Evolutionary conservation across 2,329 filamentous ascomycete species (phyloP).

Genomic region (Nigrospora osmanthi): DNA sequence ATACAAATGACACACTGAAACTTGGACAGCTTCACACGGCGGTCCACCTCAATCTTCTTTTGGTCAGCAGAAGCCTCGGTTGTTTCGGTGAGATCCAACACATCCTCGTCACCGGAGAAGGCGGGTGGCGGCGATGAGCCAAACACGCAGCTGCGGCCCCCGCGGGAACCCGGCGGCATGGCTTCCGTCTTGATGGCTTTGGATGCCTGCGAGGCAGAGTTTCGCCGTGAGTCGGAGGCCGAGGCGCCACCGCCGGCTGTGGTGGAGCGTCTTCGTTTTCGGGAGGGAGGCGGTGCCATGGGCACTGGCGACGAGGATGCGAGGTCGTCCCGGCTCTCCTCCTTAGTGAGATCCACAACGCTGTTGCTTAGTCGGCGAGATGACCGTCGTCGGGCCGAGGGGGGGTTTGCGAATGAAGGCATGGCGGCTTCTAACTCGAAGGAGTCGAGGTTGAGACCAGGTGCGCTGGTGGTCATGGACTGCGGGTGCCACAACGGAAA

Average conservation of each 20-base stretch:
- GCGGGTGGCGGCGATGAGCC: not conserved
- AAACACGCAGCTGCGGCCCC: not conserved
- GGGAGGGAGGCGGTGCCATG: too few species aligned
- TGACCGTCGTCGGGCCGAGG: not conserved
- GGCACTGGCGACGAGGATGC: too few species aligned
- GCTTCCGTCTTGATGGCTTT: too few species aligned
- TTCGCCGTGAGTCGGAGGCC: too few species aligned
- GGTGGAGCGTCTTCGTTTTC: too few species aligned
- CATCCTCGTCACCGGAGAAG: constrained; percentile 13
- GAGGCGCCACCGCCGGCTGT: too few species aligned
- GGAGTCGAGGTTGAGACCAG: too few species aligned
- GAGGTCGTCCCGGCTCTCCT: not conserved
- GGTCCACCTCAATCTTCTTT: constrained; percentile 37
- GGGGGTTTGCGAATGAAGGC: not conserved
- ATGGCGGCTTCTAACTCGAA: too few species aligned
- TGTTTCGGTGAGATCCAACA: constrained; percentile 33
- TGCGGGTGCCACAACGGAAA: too few species aligned
- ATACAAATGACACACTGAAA: constrained; percentile 64
- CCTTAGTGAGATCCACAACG: constrained; percentile 1
- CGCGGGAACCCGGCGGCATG: too few species aligned
- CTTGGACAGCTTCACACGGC: constrained; percentile 41
- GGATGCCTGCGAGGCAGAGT: too few species aligned
- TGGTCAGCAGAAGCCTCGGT: constrained; percentile 35
- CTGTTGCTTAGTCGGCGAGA: not conserved
- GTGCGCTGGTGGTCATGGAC: too few species aligned